These are phyloP conservation scores for Claviceps fusiformis DNA, from an alignment of 2,329 filamentous ascomycete genomes.

Conservation along the genomic window DNA sequence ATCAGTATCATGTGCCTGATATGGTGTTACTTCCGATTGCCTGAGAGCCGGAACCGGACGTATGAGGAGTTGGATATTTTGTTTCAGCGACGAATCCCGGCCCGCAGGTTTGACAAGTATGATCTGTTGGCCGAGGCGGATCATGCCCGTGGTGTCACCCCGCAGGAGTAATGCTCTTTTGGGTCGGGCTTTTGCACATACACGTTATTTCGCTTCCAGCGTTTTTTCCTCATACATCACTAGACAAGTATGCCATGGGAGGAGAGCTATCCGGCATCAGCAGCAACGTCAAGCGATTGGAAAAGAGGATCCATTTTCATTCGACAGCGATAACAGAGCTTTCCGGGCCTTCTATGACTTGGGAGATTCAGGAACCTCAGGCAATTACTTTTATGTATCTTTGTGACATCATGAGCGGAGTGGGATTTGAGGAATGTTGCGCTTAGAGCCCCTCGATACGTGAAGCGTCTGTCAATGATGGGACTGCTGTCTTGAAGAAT, in stretches of 20 bases:
- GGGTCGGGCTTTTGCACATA: background rate
- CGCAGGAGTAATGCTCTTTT: background rate
- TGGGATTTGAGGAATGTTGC: too few relatives aligned
- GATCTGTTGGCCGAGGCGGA: constrained; percentile 9
- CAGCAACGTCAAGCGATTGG: too few relatives aligned
- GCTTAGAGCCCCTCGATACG: too few relatives aligned
- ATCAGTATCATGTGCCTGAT: constrained; percentile 12
- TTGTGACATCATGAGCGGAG: too few relatives aligned
- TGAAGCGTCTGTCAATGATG: too few relatives aligned
- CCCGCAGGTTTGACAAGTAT: constrained; percentile 8
- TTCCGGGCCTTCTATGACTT: accelerated
- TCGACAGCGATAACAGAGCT: too few relatives aligned
- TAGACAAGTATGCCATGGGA: too few relatives aligned
- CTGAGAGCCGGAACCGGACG: constrained; percentile 16
- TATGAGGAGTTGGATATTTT: constrained; percentile 20
- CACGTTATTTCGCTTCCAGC: background rate
- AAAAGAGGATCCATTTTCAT: too few relatives aligned
- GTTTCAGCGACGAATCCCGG: constrained; percentile 11
- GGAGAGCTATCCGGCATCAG: too few relatives aligned
- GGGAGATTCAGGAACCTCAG: too few relatives aligned
- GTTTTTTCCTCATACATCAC: background rate
- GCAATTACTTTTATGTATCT: too few relatives aligned
- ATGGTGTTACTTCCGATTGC: constrained; percentile 16
- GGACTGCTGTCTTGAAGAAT: too few relatives aligned
- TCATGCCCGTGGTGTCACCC: background rate